These are phyloP conservation scores for Fusarium sp. DNA, from an alignment of 2,329 filamentous ascomycete genomes.

Conservation along the genomic window DNA sequence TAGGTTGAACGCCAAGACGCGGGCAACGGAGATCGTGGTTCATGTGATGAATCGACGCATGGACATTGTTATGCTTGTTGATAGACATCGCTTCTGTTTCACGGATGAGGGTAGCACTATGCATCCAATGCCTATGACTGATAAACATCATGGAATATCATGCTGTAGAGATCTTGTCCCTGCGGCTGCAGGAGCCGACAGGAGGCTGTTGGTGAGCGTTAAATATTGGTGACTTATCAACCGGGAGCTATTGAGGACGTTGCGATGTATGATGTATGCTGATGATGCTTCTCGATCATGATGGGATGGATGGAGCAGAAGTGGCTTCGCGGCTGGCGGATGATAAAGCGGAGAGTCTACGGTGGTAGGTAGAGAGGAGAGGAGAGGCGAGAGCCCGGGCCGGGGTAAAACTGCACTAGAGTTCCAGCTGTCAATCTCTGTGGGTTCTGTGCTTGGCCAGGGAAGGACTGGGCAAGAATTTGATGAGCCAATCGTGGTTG, in stretches of 20 bases:
- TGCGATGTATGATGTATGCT: slow-evolving; percentile 4
- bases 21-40: slow-evolving; percentile 7
- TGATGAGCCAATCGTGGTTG: slow-evolving; percentile 36
- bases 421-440: slow-evolving; percentile 30
- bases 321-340: slow-evolving; percentile 18
- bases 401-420: slow-evolving; percentile 20
- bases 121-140: background rate
- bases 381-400: background rate
- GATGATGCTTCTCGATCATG: slow-evolving; percentile 12
- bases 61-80: background rate
- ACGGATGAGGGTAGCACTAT: background rate
- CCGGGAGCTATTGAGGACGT: background rate
- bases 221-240: background rate
- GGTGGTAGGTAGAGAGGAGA: background rate
- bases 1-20: slow-evolving; percentile 23
- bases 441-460: slow-evolving; percentile 30
- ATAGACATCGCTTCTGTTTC: background rate
- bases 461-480: slow-evolving; percentile 28
- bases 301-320: background rate
- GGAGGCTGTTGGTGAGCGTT: background rate
- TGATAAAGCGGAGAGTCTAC: background rate
- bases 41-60: slow-evolving; percentile 14
- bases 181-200: background rate
- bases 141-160: background rate
- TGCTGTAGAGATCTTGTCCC: background rate